Evolutionary conservation across 2,329 filamentous ascomycete species (phyloP).

Genomic region (Lizonia empirigonia): DNA sequence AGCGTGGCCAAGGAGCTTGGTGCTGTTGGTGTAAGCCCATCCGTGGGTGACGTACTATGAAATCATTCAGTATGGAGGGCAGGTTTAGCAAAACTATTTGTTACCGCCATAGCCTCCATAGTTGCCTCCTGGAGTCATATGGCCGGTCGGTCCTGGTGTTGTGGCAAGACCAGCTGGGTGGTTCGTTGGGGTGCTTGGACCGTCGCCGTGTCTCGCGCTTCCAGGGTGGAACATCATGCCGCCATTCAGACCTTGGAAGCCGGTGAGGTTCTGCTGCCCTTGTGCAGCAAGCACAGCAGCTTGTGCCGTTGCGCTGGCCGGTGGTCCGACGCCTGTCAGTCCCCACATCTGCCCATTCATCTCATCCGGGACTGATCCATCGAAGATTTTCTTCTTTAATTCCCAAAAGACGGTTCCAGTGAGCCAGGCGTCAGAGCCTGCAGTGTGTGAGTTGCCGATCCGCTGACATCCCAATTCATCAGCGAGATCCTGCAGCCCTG

Average conservation of each 20-base stretch:
- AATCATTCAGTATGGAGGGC: constrained; percentile 9
- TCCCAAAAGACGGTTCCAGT: constrained; percentile 96
- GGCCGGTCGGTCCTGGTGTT: constrained; percentile 65
- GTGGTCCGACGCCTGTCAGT: constrained; percentile 66
- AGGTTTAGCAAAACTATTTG: constrained; percentile 7
- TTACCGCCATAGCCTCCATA: constrained; percentile 64
- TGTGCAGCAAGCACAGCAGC: constrained; percentile 51
- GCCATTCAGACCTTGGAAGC: constrained; percentile 45
- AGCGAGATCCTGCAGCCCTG: constrained; percentile 89
- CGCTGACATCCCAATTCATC: constrained; percentile 91
- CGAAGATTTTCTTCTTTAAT: constrained; percentile 86
- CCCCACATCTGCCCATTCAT: constrained; percentile 95
- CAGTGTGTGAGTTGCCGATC: constrained; percentile 85
- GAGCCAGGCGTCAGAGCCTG: constrained; percentile 89
- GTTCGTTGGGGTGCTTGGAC: constrained; percentile 72
- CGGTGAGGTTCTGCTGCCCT: constrained; percentile 40
- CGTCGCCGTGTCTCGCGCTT: constrained; percentile 51
- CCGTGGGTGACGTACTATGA: constrained; percentile 6
- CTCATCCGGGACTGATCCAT: constrained; percentile 75
- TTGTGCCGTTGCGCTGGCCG: constrained; percentile 62
- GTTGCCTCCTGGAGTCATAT: constrained; percentile 78
- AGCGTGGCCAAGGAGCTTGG: neutral
- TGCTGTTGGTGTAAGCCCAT: neutral
- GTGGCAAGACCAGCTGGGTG: constrained; percentile 57
- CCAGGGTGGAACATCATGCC: constrained; percentile 50